phyloP scores from a whole-genome alignment of 306 rosid species.

The Cucumis hystrix region DNA sequence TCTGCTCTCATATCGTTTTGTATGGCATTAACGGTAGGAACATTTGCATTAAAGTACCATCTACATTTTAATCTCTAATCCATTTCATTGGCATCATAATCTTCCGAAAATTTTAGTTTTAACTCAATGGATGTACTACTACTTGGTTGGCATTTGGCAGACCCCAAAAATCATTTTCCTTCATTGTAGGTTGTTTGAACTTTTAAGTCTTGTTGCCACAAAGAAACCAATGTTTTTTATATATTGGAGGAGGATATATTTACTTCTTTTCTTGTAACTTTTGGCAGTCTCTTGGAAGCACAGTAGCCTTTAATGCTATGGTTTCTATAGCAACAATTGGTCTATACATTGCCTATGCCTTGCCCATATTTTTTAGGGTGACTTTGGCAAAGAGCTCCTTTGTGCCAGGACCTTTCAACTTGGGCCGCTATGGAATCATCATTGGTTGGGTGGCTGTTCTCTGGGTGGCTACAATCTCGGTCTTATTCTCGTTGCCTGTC shows the following conservation, averaged over 20 bases:
- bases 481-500: constrained; percentile 80
- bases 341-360: constrained; percentile 79
- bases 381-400: constrained; percentile 65
- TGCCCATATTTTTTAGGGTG: constrained; percentile 83
- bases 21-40: constrained; percentile 78
- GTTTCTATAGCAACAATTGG: constrained; percentile 90
- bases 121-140: not conserved
- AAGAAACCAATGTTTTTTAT: not conserved
- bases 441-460: constrained; percentile 79
- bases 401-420: constrained; percentile 66
- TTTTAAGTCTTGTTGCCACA: not conserved
- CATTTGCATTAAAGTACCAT: not conserved
- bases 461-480: constrained; percentile 70
- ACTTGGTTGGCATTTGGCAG: not conserved
- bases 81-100: not conserved
- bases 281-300: constrained; percentile 90
- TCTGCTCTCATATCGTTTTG: constrained; percentile 67
- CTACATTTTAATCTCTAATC: not conserved
- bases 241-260: not conserved
- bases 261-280: constrained; percentile 14
- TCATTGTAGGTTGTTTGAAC: constrained; percentile 1
- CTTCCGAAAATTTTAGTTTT: not conserved
- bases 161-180: not conserved
- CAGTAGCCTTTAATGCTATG: constrained; percentile 91
- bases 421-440: constrained; percentile 50